phyloP scores from a whole-genome alignment of 2,329 filamentous ascomycete genomes.

The Phialophora tarda region DNA sequence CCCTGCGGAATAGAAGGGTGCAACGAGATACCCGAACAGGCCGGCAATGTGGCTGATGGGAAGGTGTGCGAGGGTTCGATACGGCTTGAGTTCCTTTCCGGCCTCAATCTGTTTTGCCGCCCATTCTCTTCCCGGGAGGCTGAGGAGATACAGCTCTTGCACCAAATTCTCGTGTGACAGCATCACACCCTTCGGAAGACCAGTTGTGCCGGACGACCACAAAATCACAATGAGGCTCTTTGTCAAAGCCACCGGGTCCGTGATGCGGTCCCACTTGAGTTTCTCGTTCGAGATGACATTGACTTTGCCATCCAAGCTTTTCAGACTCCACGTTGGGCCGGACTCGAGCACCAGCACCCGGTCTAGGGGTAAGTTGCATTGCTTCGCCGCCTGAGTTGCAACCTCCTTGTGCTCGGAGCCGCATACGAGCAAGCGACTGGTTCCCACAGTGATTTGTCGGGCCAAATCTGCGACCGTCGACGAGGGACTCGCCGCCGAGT shows the following conservation, averaged over 20 bases:
- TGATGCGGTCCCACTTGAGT: conserved; percentile 61
- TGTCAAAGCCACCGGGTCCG: conserved; percentile 55
- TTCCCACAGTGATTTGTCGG: conserved; percentile 53
- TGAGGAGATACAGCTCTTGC: conserved; percentile 43
- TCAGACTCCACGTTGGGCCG: conserved; percentile 46
- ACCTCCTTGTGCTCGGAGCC: conserved; percentile 57
- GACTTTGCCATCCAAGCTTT: conserved; percentile 42
- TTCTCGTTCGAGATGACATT: conserved; percentile 47
- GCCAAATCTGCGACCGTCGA: conserved; percentile 59
- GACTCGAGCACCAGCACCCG: conserved; percentile 61
- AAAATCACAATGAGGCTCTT: conserved; percentile 53
- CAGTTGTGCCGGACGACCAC: conserved; percentile 57
- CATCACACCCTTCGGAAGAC: conserved; percentile 54
- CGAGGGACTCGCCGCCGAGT: conserved; percentile 60
- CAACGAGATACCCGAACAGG: conserved; percentile 55
- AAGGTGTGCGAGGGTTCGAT: conserved; percentile 53
- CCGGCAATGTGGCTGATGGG: conserved; percentile 57
- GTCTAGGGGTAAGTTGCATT: conserved; percentile 49
- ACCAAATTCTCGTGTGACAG: conserved; percentile 54
- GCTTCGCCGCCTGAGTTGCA: conserved; percentile 57
- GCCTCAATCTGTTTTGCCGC: conserved; percentile 41
- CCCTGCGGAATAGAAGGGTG: conserved; percentile 54
- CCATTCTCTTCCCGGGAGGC: conserved; percentile 32
- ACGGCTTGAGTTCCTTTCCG: conserved; percentile 42
- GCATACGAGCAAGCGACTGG: conserved; percentile 52